phyloP scores from a whole-genome alignment of 345 rosid genomes.

The Populus alba region DNA sequence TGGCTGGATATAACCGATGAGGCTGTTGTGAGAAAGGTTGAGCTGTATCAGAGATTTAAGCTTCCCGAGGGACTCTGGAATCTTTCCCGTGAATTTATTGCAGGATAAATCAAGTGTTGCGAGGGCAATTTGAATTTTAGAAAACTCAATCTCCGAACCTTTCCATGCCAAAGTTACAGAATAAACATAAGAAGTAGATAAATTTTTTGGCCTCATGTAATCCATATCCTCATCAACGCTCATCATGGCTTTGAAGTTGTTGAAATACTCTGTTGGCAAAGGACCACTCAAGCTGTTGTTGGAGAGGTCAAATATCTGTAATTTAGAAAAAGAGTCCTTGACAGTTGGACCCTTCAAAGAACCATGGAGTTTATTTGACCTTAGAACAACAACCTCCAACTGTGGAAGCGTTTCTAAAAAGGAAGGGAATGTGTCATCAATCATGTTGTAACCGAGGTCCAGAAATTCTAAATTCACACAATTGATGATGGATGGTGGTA shows the following conservation, averaged over 20 bases:
- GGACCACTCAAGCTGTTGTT: constrained; percentile 29
- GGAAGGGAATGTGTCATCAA: no score
- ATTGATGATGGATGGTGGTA: no score
- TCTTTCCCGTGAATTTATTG: constrained; percentile 23
- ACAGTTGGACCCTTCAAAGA: neutral
- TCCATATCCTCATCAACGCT: neutral
- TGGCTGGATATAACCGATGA: no score
- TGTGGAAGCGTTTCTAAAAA: no score
- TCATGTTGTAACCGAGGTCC: no score
- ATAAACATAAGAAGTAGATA: neutral
- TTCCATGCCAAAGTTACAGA: constrained; percentile 4
- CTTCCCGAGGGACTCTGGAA: neutral
- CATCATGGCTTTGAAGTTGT: neutral
- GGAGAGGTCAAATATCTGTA: constrained; percentile 30
- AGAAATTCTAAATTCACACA: no score
- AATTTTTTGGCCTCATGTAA: neutral
- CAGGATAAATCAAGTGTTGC: constrained; percentile 24
- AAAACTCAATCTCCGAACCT: constrained; percentile 2
- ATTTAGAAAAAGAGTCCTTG: neutral
- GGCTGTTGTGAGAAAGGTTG: no score
- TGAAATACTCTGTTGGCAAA: neutral
- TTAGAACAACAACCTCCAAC: neutral
- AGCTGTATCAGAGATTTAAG: no score
- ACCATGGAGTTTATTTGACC: constrained; percentile 28
- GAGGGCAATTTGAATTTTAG: neutral